Base-by-base conservation (phyloP, 164 flowering plant species). In the Litsea cubeba region DNA sequence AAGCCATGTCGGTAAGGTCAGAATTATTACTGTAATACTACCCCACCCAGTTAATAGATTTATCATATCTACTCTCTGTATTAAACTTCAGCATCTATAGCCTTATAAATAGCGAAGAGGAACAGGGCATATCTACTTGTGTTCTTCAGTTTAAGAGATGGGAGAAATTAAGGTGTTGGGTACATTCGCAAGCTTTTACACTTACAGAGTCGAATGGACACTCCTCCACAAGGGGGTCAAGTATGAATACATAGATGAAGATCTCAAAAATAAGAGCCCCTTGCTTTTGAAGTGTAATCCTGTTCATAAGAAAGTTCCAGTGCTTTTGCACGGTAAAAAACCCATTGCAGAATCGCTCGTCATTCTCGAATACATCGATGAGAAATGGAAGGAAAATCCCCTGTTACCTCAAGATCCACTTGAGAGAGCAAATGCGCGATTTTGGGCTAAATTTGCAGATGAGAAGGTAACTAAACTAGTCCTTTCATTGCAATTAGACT, bases 341-440 rank as follows among this genome's bases (percentile, higher is more conserved):
- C 64, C 76, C 17, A 28, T 74, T 12, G 25, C 40, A 0, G 76
- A 74, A 20, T 74, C 76, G 11, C 22, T 74, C 22, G 22, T 74
- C 24, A 74, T 74, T 62, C 71, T 74, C 6, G 72, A 74, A 68
- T 68, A 74, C 76, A 74, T 74, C 40, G 76, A 74, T 3, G 76
- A 74, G 4, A 50, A 24, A 8, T 74, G 76, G 71, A 54, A 30
- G 51, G 76, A 58, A 12, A 68, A 28, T 7, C 76, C 65, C 65
- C 25, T 74, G 12, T 17, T 73, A 25, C 76, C 76, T 15, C 62
- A 74, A 68, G 76, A 74, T 57, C 71, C 76, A n/a, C 58, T 51
- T 20, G 17, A 74, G 4, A 49, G 54, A 57, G 71, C 76, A 12
- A 30, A 12, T 23, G 76, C 72, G 0, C 30, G 76, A 2, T 74